Conservation (phyloP, 441 rosid genomes). For the Breynia disticha region DNA sequence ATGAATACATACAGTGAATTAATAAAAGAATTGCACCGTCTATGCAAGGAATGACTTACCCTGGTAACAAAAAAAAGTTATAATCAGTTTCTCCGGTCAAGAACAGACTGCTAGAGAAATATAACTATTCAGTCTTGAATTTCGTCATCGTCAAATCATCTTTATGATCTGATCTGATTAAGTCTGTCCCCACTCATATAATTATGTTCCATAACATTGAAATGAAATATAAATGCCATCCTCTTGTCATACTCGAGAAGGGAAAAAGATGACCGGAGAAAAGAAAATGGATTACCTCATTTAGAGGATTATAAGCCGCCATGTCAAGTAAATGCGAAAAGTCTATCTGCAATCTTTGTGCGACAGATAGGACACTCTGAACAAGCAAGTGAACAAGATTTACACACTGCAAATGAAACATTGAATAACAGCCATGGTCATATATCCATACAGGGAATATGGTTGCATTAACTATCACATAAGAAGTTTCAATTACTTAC, state of each 20-base stretch:
- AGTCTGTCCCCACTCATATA: too few relatives aligned
- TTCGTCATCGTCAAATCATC: too few relatives aligned
- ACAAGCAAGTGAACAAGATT: constrained; percentile 94
- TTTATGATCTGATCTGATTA: too few relatives aligned
- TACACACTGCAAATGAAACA: constrained; percentile 66
- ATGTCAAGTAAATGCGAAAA: constrained; percentile 78
- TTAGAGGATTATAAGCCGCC: constrained; percentile 21
- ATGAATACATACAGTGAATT: constrained; percentile 45
- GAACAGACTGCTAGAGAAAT: not conserved
- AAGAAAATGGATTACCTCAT: constrained; percentile 29
- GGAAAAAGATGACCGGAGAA: too few relatives aligned
- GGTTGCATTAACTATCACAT: not conserved
- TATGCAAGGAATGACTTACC: constrained; percentile 22
- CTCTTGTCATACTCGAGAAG: not conserved
- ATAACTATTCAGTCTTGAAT: not conserved
- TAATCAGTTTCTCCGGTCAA: not conserved
- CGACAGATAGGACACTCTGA: constrained; percentile 98
- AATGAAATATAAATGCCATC: too few relatives aligned
- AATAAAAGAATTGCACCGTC: constrained; percentile 49
- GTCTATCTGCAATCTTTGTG: constrained; percentile 81
- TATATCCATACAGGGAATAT: too few relatives aligned
- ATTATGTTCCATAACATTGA: too few relatives aligned
- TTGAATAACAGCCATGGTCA: not conserved
- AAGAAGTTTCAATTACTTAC: constrained; percentile 38
- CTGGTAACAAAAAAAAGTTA: constrained; percentile 18